Evolutionary conservation across 2,329 filamentous ascomycete species (phyloP).

Genomic region (Fusarium siculi): DNA sequence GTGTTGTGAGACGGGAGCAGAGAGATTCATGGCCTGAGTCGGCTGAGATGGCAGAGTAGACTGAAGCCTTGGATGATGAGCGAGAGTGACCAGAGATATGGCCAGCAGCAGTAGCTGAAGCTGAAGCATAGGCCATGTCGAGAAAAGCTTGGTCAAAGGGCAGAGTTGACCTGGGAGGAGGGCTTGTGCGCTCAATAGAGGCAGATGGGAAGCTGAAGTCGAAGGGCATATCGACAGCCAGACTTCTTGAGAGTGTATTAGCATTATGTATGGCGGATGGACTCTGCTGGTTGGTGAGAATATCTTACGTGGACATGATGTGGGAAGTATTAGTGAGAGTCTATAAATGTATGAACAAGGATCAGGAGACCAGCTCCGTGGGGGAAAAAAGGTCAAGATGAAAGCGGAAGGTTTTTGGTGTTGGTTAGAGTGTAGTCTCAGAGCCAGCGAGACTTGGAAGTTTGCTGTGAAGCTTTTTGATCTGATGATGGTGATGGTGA

Average conservation of each 20-base stretch:
- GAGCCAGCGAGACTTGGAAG: conserved; percentile 8
- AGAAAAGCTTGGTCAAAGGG: conserved; percentile 67
- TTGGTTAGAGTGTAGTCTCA: conserved; percentile 10
- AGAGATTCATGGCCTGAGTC: conserved; percentile 71
- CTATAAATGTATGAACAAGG: conserved; percentile 31
- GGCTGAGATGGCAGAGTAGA: conserved; percentile 69
- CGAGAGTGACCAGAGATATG: conserved; percentile 64
- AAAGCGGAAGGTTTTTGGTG: conserved; percentile 14
- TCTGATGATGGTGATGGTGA: conserved; percentile 21
- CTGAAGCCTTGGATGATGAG: conserved; percentile 72
- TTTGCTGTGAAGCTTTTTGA: conserved; percentile 35
- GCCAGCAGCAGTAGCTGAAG: conserved; percentile 36
- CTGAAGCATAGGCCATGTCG: conserved; percentile 59
- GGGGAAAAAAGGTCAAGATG: conserved; percentile 6
- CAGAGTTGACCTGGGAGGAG: conserved; percentile 52
- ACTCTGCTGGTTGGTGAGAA: neutral
- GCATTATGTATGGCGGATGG: conserved; percentile 10
- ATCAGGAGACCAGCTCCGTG: conserved; percentile 41
- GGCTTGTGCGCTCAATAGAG: conserved; percentile 47
- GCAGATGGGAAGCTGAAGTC: conserved; percentile 66
- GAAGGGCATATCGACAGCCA: conserved; percentile 71
- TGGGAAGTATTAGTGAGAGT: conserved; percentile 36
- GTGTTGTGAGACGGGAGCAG: conserved; percentile 75
- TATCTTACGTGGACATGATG: conserved; percentile 52
- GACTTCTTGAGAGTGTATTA: conserved; percentile 54